These are phyloP conservation scores for Pleurotus tuber-regium DNA, from an alignment of 768 basidiomycete species.

Conservation along the genomic window DNA sequence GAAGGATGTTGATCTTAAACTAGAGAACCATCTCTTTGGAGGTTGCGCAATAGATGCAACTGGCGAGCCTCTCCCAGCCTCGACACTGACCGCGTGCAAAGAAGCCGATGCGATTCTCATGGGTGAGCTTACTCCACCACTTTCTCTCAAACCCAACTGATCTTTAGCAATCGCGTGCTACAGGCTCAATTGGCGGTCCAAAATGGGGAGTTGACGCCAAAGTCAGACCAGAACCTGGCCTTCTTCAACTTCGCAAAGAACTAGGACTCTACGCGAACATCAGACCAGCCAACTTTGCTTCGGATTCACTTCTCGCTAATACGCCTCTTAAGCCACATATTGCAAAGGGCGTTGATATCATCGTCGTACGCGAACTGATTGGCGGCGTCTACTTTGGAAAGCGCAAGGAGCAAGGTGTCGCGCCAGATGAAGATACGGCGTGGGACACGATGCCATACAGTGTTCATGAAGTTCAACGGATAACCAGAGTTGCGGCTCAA, in stretches of 20 bases:
- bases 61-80: slow-evolving; percentile 82
- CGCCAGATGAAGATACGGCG: slow-evolving; percentile 64
- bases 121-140: too few species aligned
- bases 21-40: slow-evolving; percentile 81
- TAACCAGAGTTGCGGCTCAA: slow-evolving; percentile 93
- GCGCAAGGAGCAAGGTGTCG: slow-evolving; percentile 80
- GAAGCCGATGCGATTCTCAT: slow-evolving; percentile 94
- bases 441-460: slow-evolving; percentile 96
- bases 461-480: slow-evolving; percentile 86
- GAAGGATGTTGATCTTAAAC: slow-evolving; percentile 63
- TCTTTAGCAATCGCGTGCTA: too few species aligned
- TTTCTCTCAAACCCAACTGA: too few species aligned
- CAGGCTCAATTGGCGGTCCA: slow-evolving; percentile 97
- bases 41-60: slow-evolving; percentile 88
- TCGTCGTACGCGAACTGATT: slow-evolving; percentile 94
- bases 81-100: slow-evolving; percentile 86
- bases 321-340: slow-evolving; percentile 88
- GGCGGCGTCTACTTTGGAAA: slow-evolving; percentile 95
- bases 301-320: slow-evolving; percentile 81
- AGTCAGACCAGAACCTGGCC: slow-evolving; percentile 90
- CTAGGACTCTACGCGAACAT: slow-evolving; percentile 98
- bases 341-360: slow-evolving; percentile 83
- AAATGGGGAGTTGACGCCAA: slow-evolving; percentile 93
- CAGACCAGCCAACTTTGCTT: slow-evolving; percentile 93
- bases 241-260: slow-evolving; percentile 84